Base-by-base conservation (phyloP, 116 monocot genomes). In the Zostera marina region DNA sequence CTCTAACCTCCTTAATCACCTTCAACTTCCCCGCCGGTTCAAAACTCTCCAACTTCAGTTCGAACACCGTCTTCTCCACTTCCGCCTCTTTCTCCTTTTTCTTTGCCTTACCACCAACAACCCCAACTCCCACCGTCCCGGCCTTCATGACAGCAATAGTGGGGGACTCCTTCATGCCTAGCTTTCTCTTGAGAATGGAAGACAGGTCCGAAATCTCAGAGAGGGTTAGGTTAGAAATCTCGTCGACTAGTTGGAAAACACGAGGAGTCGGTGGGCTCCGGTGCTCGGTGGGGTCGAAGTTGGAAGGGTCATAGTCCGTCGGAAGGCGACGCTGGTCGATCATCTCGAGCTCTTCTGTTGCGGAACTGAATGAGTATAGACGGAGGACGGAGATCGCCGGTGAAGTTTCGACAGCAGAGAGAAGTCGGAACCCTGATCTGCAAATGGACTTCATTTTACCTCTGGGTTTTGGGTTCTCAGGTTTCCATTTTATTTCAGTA, bases 161-260 rank as follows among this genome's bases (percentile, higher is more conserved):
- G 0, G 88, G 88, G 0, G 75, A 72, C 9, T 79, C 78, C 61
- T 64, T 60, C 32, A 88, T 54, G 44, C 51, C 60, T 43, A 77
- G 59, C 56, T 75, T 76, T 9, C 43, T 41, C 45, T 72, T 56
- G 47, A 94, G 52, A 74, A 94, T 77, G 40, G 68, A 52, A 22
- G 81, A 81, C 61, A 94, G 85, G 48, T 84, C 79, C 20, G 81
- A 59, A 12, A 81, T 49, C 60, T 93, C 88, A 25, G 65, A 7
- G 23, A 88, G 84, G 21, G 88, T 81, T 26, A 93, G 79, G 38
- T 68, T 61, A 16, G 93, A 71, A 45, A 93, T 67, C 60, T 93
- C 93, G 44, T 93, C 93, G 51, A 93, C 93, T 42, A 93, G 93
- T 58, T 77, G 79, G 81, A 80, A 93, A 19, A 93, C 93, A 22